A percentile compares a stretch with the other conserved stretches of the same genome.
Evolutionary conservation across 352 stramenopile species (phyloP).

Genomic region (Pythium graminicola): DNA sequence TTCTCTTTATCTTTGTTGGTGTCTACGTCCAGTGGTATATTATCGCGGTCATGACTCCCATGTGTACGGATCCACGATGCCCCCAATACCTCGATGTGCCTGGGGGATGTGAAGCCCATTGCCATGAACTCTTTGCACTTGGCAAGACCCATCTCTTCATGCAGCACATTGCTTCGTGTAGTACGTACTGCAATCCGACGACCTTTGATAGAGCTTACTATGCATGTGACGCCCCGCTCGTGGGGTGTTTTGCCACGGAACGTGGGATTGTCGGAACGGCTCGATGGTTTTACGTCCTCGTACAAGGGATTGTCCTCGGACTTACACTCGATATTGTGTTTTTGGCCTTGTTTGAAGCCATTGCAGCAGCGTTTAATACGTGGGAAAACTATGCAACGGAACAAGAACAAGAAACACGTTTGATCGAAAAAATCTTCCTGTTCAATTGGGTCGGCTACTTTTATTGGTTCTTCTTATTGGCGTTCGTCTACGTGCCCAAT

Average conservation of each 20-base stretch:
- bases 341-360: conserved; percentile 50
- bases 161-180: conserved; percentile 36
- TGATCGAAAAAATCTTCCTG: conserved; percentile 57
- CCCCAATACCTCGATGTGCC: conserved; percentile 31
- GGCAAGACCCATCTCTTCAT: conserved; percentile 46
- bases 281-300: conserved; percentile 59
- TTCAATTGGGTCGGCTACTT: conserved; percentile 75
- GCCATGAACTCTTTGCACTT: conserved; percentile 40
- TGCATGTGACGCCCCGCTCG: conserved; percentile 37
- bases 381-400: conserved; percentile 63
- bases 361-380: conserved; percentile 42
- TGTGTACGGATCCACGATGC: conserved; percentile 52
- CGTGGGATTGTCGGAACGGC: conserved; percentile 48
- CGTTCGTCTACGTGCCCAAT: conserved; percentile 60
- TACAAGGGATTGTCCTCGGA: conserved; percentile 52
- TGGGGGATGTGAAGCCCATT: conserved; percentile 35
- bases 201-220: conserved; percentile 48
- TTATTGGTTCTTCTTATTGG: conserved; percentile 63
- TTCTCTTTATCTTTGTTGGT: conserved; percentile 51
- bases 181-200: conserved; percentile 34
- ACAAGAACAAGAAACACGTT: conserved; percentile 42
- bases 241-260: conserved; percentile 48
- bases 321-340: conserved; percentile 65
- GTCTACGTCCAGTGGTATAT: conserved; percentile 69
- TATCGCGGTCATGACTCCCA: conserved; percentile 58